Evolutionary conservation across 2,329 filamentous ascomycete genomes (phyloP), one percentile per base, ranked within the genome.

Genomic region (Pseudocercospora crystallina): DNA sequence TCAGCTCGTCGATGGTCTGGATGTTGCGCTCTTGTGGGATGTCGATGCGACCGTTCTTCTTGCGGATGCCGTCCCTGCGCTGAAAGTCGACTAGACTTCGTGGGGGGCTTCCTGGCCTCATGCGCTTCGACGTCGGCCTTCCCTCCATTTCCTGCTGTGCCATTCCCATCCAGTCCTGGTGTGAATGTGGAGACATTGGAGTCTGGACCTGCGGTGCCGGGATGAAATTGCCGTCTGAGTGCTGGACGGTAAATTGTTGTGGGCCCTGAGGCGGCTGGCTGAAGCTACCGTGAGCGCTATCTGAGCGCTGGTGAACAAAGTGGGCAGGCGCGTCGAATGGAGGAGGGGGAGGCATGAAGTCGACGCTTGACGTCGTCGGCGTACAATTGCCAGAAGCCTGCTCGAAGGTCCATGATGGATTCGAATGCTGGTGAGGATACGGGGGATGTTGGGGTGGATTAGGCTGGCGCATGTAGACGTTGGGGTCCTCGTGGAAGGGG

Each of bases 1-100:
- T 97, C 66, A 97, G 80, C 55, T 89, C 81, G 71, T 99, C 94
- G 73, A 99, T 97, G 74, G 95, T 97, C 77, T 82, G 85, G 62
- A 99, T 82, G 66, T 91, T 97, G 56, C 91, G 84, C 74, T 96
- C 94, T 38, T 89, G 85, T 8, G 94, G 94, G 61, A 99, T 99
- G 67, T 97, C 92, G 72, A 97, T 96, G 61, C 92, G 87, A 59
- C 91, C 90, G 67, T 97, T 99, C 86, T 97, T 97, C 84, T 99
- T 99, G 65, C 94, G 84, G 71, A 97, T 95, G 55, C 94, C 90
- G 62, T 95, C 90, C 49, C 89, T 84, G 61, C 89, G 82, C 46
- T 82, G 74, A 56, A 61, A 55, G 45, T 66, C 65, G 15, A 66
- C 53, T 49, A 65, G 54, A 14, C 63, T 61, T 17, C 54, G 51